Conservation (phyloP, 768 basidiomycete genomes). For the Kwoniella bestiolae region DNA sequence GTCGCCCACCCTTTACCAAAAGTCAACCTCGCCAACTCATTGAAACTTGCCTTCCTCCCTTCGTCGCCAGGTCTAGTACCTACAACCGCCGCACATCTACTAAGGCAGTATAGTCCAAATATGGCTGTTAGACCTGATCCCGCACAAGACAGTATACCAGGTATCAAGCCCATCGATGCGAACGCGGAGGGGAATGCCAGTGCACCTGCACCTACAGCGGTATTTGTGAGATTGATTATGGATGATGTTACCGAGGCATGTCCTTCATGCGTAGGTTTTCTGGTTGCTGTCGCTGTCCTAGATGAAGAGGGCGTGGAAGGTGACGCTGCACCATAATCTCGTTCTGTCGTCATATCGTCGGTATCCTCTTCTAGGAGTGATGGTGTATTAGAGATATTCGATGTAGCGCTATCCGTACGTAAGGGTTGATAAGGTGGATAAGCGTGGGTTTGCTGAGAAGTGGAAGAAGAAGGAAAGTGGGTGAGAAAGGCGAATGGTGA, state of each 20-base stretch:
- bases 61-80: slow-evolving; percentile 46
- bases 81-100: slow-evolving; percentile 76
- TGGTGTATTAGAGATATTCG: neutral
- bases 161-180: slow-evolving; percentile 85
- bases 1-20: slow-evolving; percentile 68
- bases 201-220: slow-evolving; percentile 87
- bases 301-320: slow-evolving; percentile 22
- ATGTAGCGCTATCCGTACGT: neutral
- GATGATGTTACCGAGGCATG: slow-evolving; percentile 44
- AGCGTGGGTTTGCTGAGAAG: neutral
- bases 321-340: slow-evolving; percentile 27
- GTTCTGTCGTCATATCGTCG: slow-evolving; percentile 21
- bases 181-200: slow-evolving; percentile 64
- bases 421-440: slow-evolving; percentile 4
- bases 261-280: slow-evolving; percentile 19
- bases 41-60: slow-evolving; percentile 53
- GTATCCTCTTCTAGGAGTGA: neutral
- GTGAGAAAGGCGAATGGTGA: slow-evolving; percentile 3
- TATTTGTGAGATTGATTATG: slow-evolving; percentile 68
- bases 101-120: slow-evolving; percentile 88
- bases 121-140: slow-evolving; percentile 75
- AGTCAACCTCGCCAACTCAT: slow-evolving; percentile 67
- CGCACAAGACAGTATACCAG: slow-evolving; percentile 84
- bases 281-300: neutral
- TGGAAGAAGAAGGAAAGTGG: neutral